phyloP scores from a whole-genome alignment of 139 green algal species.

The Haematococcus sp. region DNA sequence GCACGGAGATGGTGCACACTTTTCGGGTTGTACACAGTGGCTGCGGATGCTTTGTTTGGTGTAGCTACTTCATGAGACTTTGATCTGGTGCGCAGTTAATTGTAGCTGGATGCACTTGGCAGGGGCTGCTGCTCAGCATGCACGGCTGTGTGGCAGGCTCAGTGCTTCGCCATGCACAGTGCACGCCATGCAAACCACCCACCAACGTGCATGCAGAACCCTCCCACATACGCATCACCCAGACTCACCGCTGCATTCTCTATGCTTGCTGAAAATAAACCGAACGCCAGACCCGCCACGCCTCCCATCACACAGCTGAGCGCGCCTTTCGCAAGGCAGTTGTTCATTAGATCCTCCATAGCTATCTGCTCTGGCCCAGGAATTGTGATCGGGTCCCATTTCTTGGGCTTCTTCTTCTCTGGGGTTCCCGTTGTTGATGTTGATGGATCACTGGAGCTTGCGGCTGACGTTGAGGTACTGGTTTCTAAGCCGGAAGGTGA shows the following conservation, averaged over 20 bases:
- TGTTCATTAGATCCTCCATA: slow-evolving; percentile 92
- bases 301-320: slow-evolving; percentile 78
- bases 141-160: slow-evolving; percentile 8
- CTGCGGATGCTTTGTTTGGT: too few species aligned
- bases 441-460: not conserved
- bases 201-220: not conserved
- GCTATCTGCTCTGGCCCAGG: slow-evolving; percentile 67
- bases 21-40: too few species aligned
- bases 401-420: slow-evolving; percentile 25
- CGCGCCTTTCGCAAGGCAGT: slow-evolving; percentile 80
- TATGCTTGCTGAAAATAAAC: slow-evolving; percentile 81
- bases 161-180: too few species aligned
- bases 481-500: not conserved
- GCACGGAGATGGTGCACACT: too few species aligned
- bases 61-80: too few species aligned
- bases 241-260: slow-evolving; percentile 43
- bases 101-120: too few species aligned
- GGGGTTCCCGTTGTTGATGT: not conserved
- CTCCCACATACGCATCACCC: not conserved
- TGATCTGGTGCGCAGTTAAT: too few species aligned
- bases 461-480: too few species aligned
- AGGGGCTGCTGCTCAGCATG: too few species aligned
- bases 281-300: slow-evolving; percentile 76
- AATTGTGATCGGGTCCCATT: slow-evolving; percentile 46
- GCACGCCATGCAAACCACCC: not conserved